Base-by-base conservation (phyloP, 305 asterid species). In the Fraxinus greggii region DNA sequence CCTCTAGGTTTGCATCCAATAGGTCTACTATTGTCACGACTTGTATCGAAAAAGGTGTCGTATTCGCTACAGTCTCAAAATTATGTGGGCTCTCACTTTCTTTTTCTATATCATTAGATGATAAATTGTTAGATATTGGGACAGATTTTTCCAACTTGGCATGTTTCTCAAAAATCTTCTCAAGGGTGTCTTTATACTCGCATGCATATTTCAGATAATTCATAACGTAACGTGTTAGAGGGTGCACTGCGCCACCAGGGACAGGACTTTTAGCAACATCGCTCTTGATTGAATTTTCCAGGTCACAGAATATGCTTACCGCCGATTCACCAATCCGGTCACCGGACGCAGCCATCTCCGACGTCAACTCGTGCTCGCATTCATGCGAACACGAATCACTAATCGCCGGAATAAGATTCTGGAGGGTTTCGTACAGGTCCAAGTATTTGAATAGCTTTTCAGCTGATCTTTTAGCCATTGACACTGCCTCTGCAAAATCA, bases 201-300 rank as follows among this genome's bases (percentile, higher is more conserved):
- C 97, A 88, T 0, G 97, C 90, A 70, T 90, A 91, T 65, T 92
- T 89, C 0, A 95, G 86, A 73, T 93, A 95, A 81, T 95, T 92
- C 90, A 93, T 92, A 33, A 95, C 95, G 86, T 93, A 92, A 3
- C 98, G 97, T 1, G 97, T 92, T 4, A 93, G 89, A 0, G 98
- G 98, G 83, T 95, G 98, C 75, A 95, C 93, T 1, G 97, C 98
- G 23, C 97, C 98, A 1, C 98, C 98, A 0, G 98, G 98, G 8
- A 93, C 97, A 0, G 94, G 88, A 0, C 86, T 86, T 29, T 90
- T 86, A 0, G 95, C 89, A 0, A 75, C 81, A 59, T 93, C 98
- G 26, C 90, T 81, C 76, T 86, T 86, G 86, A 95, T 95, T 2
- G 97, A 92, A 33, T 86, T 91, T 54, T 95, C 97, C 0, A 95